Base-by-base conservation (phyloP, 78 protist species). In the Dictyostelium brefeldianum region DNA sequence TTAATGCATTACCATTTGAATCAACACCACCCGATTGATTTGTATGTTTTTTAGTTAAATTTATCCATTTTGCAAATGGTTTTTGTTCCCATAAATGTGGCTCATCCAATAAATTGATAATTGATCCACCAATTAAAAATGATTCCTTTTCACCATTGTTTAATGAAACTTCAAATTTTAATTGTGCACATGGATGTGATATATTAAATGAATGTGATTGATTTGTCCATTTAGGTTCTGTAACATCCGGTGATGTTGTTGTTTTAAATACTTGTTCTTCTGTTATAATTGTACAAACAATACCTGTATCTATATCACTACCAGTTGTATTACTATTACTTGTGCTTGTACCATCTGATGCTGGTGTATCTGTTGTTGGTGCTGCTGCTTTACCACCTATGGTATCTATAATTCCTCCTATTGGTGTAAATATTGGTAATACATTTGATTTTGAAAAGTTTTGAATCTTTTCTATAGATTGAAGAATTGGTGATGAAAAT, bases 31-130 rank as follows among this genome's bases (percentile, higher is more conserved):
- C 48, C 4, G 50, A 50, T 25, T 59, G 15, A 47, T 31, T 41
- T 18, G 29, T 54, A 31, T 67, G 75, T 17, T 67, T 67, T 25
- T 85, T 85, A 5, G 78, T 54, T 1, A 85, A 25, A 59, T 85
- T 74, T 4, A 85, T 85, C 92, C 92, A 85, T 36, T 85, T 85
- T 46, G 83, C 92, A 46, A 75, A 64, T 31, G 92, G 92, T 27
- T 85, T 85, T 80, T 85, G 92, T 46, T 79, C 92, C 83, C 81
- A 85, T n/a, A 85, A 83, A 75, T 74, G 83, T 43, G 71, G 73
- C 9, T 85, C 92, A 46, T 85, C 83, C n/a, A 74, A 29, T 11
- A 85, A 22, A 8, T 51, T 41, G n/a, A 85, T 85, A 9, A 25
- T 27, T 7, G 92, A 43, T 9, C 51, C 53, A 56, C 92, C 92